Evolutionary conservation across 2,329 filamentous ascomycete species (phyloP), one percentile per base, ranked within the genome.

Genomic region (Colletotrichum plurivorum): DNA sequence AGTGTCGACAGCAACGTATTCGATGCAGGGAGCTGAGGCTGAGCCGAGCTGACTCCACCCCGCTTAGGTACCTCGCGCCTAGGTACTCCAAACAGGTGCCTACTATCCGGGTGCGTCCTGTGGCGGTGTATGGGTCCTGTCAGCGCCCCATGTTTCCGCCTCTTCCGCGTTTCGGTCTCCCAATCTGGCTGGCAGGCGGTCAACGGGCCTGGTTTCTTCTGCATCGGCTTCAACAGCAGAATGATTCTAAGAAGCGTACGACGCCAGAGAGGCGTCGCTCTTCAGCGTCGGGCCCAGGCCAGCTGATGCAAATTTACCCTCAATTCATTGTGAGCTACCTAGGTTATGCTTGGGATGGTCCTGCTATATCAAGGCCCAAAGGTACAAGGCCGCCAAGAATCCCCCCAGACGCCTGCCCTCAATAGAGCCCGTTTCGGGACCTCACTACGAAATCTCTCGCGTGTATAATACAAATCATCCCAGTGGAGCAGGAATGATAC

Each of bases 1-100:
- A 49, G n/a, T 49, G 46, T 25, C 20, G 12, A 6, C 46, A 8
- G 46, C 18, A 49, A 8, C 16, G n/a, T 9, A 20, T 49, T 39
- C 54, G 53, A 46, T 41, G 59, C 59, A 53, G 59, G 58, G 59
- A 62, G 59, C 59, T 62, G 59, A 54, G 59, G 59, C 59, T 62
- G 59, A 62, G 59, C 49, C 41, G n/a, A 46, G 59, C 59, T 36
- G 41, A 54, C 59, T 22, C 27, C 41, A 27, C 43, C 41, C 20
- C 12, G 31, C 31, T 36, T 10, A 36, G 8, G 31, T 36, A 36
- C 31, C 8, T 36, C 31, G 43, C 43, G 5, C 43, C 43, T 45
- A 15, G 15, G 43, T 45, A n/a, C 27, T 9, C 27, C 9, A 31
- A 9, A 9, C 8, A 31, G 27, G 27, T 31, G 8, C 27, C 27